These are phyloP conservation scores for Paramecium sexaurelia DNA, from an alignment of 73 alveolate genomes.

Conservation along the genomic window DNA sequence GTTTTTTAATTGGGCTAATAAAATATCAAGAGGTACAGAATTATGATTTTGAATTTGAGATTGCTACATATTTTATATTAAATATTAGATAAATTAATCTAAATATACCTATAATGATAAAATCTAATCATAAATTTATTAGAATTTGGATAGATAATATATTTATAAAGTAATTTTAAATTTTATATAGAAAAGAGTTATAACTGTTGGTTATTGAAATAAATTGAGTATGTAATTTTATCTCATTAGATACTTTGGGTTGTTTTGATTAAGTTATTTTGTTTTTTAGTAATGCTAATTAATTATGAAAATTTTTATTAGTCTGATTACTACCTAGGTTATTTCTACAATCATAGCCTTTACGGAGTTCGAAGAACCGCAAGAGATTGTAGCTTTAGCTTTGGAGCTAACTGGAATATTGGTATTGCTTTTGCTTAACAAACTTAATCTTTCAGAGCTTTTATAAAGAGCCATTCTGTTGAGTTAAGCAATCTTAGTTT, in stretches of 20 bases:
- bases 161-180: no score
- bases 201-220: no score
- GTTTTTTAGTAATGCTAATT: background rate
- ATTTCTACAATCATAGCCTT: background rate
- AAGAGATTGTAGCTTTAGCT: background rate
- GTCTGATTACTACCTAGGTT: background rate
- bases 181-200: no score
- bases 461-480: background rate
- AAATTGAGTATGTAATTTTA: no score
- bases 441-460: background rate
- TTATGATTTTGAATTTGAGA: background rate
- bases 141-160: no score
- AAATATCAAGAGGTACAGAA: constrained; percentile 11
- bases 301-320: background rate
- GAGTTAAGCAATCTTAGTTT: background rate
- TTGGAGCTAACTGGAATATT: background rate
- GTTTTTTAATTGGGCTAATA: constrained; percentile 25
- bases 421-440: background rate
- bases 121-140: no score
- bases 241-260: background rate
- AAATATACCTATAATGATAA: background rate
- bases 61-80: background rate
- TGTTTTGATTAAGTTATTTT: background rate
- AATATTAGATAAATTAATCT: background rate
- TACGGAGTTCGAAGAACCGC: background rate